Conservation (phyloP, 257 asterid species). For the Lithospermum erythrorhizon region DNA sequence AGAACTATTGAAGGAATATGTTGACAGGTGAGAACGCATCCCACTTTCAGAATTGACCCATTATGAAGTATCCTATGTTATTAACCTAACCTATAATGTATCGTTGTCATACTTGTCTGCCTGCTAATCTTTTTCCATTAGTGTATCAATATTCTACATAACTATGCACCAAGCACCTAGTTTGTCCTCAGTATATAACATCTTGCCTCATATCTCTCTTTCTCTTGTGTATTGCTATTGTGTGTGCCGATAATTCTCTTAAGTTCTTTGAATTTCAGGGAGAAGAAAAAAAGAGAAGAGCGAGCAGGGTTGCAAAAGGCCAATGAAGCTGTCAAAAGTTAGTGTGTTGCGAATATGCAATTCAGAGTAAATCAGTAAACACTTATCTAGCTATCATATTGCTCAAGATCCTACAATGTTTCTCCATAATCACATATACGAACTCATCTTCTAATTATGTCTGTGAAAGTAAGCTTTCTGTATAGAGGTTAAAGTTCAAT, state of each 20-base stretch:
- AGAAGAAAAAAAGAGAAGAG: slow-evolving; percentile 81
- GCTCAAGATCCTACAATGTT: slow-evolving; percentile 4
- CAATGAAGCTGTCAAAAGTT: slow-evolving; percentile 63
- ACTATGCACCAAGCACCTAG: background rate
- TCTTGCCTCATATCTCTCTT: background rate
- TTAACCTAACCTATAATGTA: background rate
- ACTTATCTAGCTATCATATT: slow-evolving; percentile 11
- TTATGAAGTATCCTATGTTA: too few relatives aligned
- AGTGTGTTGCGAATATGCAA: slow-evolving; percentile 32
- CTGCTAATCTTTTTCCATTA: background rate
- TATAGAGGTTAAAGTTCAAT: slow-evolving; percentile 3
- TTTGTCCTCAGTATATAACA: background rate
- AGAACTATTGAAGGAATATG: slow-evolving; percentile 80
- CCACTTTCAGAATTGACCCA: too few relatives aligned
- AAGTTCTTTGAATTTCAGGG: slow-evolving; percentile 32
- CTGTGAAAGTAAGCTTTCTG: background rate
- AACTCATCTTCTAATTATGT: background rate
- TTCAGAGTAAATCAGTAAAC: slow-evolving; percentile 17
- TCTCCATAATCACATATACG: background rate
- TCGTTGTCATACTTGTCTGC: background rate
- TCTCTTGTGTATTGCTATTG: too few relatives aligned
- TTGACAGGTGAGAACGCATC: slow-evolving; percentile 48
- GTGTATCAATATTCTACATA: background rate
- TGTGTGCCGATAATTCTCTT: background rate
- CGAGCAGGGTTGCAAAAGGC: slow-evolving; percentile 70